These are phyloP conservation scores for Shiraia bambusicola DNA, from an alignment of 2,329 filamentous ascomycete genomes.

Conservation along the genomic window DNA sequence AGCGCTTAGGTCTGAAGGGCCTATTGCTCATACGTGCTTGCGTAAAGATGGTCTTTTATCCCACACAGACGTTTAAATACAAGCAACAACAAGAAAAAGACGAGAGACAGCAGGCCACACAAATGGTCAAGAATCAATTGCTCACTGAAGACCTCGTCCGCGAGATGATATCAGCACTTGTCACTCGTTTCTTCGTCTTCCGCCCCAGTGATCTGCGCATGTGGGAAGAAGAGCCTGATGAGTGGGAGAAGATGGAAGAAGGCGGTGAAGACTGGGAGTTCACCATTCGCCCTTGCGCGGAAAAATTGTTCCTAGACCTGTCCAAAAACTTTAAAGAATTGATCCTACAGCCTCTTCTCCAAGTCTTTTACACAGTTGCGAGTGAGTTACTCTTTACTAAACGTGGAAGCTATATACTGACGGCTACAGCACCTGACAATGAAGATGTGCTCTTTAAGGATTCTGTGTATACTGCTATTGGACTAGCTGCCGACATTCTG, in stretches of 20 bases:
- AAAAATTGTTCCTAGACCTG: constrained; percentile 90
- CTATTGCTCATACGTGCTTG: constrained; percentile 80
- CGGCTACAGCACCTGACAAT: constrained; percentile 53
- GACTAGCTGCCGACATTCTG: constrained; percentile 77
- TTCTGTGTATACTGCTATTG: constrained; percentile 90
- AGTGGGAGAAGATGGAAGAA: constrained; percentile 91
- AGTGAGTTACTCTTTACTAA: constrained; percentile 49
- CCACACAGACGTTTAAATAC: constrained; percentile 80
- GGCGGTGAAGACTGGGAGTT: constrained; percentile 82
- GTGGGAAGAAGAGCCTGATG: constrained; percentile 93
- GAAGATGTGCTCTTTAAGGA: constrained; percentile 83
- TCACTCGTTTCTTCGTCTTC: constrained; percentile 87
- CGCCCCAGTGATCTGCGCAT: constrained; percentile 80
- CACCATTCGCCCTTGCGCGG: constrained; percentile 86
- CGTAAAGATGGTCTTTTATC: constrained; percentile 80
- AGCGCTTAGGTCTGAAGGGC: constrained; percentile 80
- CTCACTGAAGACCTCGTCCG: constrained; percentile 75
- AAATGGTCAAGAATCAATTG: constrained; percentile 70
- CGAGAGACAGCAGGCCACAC: constrained; percentile 70
- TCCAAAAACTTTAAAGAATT: constrained; percentile 85
- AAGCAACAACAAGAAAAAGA: constrained; percentile 71
- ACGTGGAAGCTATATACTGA: constrained; percentile 15
- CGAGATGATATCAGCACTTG: constrained; percentile 79
- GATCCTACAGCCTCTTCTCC: constrained; percentile 74
- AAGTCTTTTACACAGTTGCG: constrained; percentile 79